These are phyloP conservation scores for Saksenaea oblongispora DNA, from an alignment of 371 early-diverging fungal species.

Conservation along the genomic window DNA sequence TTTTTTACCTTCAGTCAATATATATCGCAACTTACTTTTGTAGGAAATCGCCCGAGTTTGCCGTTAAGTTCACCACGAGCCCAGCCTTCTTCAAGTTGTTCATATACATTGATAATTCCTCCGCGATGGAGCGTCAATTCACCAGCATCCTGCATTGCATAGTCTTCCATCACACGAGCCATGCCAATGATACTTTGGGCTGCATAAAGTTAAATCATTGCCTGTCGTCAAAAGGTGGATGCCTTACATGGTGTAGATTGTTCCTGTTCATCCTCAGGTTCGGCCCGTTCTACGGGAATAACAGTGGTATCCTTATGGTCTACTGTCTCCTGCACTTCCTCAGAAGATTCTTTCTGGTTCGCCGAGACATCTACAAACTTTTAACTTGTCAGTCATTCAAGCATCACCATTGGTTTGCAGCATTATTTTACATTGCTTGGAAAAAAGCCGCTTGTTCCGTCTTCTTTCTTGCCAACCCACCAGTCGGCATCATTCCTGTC, in stretches of 20 bases:
- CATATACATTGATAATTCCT: constrained; percentile 65
- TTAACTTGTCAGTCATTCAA: neutral
- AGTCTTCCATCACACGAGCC: constrained; percentile 70
- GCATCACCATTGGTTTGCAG: neutral
- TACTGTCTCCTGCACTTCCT: neutral
- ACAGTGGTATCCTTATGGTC: neutral
- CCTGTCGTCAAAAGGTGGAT: neutral
- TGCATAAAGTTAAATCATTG: neutral
- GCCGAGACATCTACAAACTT: constrained; percentile 28
- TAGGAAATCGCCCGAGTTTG: constrained; percentile 68
- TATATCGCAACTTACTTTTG: constrained; percentile 46
- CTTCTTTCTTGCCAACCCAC: constrained; percentile 62
- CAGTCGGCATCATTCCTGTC: constrained; percentile 56
- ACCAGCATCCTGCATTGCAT: constrained; percentile 65
- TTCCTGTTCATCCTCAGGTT: constrained; percentile 5
- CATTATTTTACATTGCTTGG: constrained; percentile 58
- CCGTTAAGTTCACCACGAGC: constrained; percentile 72
- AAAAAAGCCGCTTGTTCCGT: constrained; percentile 56
- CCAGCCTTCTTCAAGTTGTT: constrained; percentile 71
- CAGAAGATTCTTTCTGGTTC: constrained; percentile 6
- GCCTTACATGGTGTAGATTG: constrained; percentile 8
- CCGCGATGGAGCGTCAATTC: constrained; percentile 70
- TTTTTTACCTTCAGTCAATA: constrained; percentile 24
- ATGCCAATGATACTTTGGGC: constrained; percentile 40
- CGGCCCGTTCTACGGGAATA: constrained; percentile 5